phyloP scores from a whole-genome alignment of 768 basidiomycete genomes.

The Vishniacozyma victoriae region DNA sequence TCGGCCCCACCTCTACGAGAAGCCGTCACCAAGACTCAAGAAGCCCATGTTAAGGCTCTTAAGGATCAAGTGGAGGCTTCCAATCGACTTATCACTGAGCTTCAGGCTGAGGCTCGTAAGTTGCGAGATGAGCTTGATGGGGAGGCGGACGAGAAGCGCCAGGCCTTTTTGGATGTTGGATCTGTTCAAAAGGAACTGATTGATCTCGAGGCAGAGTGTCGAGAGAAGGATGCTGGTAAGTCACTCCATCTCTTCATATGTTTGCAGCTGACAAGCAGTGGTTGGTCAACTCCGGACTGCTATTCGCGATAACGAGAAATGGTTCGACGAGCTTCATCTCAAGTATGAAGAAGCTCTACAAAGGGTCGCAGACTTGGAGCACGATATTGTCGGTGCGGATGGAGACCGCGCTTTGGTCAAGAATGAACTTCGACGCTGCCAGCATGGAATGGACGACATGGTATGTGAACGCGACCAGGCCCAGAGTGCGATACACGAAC shows the following conservation, averaged over 20 bases:
- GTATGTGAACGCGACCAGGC: too few relatives aligned
- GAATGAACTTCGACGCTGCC: too few relatives aligned
- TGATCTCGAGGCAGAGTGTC: not conserved
- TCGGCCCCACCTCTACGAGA: not conserved
- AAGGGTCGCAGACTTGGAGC: slow-evolving; percentile 5
- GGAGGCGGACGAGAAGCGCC: slow-evolving; percentile 6
- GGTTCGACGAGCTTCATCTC: slow-evolving; percentile 18
- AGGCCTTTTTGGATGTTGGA: slow-evolving; percentile 1
- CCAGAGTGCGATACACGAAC: too few relatives aligned
- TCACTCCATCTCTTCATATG: not conserved
- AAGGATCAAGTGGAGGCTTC: slow-evolving; percentile 12
- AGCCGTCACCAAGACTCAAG: not conserved
- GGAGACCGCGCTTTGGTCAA: too few relatives aligned
- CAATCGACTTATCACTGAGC: slow-evolving; percentile 4
- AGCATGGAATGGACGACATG: too few relatives aligned
- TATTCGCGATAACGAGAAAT: slow-evolving; percentile 28
- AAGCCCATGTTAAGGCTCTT: not conserved
- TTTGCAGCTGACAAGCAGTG: slow-evolving; percentile 2
- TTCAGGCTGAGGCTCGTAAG: slow-evolving; percentile 3
- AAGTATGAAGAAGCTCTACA: slow-evolving; percentile 21
- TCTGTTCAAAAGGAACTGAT: not conserved
- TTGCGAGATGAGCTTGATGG: slow-evolving; percentile 3
- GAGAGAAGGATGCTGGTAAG: slow-evolving; percentile 5
- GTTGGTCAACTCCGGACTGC: slow-evolving; percentile 6
- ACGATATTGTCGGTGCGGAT: too few relatives aligned